phyloP scores from a whole-genome alignment of 2,329 filamentous ascomycete genomes.

The Penicillium sp. region DNA sequence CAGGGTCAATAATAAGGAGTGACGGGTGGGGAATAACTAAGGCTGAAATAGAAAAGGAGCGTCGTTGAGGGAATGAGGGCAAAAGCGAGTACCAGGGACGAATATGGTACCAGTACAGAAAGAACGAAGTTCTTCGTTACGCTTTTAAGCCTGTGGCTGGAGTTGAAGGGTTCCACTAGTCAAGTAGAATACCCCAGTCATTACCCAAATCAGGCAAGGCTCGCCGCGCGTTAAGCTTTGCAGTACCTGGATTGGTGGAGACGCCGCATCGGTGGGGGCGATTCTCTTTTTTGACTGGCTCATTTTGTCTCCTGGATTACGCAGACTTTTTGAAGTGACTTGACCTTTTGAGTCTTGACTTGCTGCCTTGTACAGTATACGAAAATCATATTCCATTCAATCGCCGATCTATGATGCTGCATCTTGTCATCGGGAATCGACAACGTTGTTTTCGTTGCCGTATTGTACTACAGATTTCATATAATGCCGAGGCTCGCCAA shows the following conservation, averaged over 20 bases:
- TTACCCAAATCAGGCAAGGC: too few species aligned
- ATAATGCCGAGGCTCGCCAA: neutral
- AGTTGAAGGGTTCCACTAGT: too few species aligned
- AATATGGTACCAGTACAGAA: slow-evolving; percentile 1
- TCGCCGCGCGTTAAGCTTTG: too few species aligned
- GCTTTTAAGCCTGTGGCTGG: too few species aligned
- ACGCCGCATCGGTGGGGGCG: too few species aligned
- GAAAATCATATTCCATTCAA: neutral
- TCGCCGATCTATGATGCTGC: neutral
- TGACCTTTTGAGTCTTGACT: too few species aligned
- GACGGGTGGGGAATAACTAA: slow-evolving; percentile 22
- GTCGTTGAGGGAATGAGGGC: slow-evolving; percentile 22
- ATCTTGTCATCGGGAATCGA: neutral
- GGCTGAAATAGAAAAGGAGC: slow-evolving; percentile 17
- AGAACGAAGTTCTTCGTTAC: neutral
- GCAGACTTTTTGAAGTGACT: too few species aligned
- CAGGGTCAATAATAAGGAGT: slow-evolving; percentile 20
- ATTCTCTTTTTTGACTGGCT: too few species aligned
- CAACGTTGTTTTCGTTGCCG: neutral
- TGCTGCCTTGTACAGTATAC: too few species aligned
- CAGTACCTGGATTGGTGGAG: too few species aligned
- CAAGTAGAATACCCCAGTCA: too few species aligned
- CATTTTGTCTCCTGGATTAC: too few species aligned
- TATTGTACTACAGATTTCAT: neutral
- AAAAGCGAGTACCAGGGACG: slow-evolving; percentile 17